Conservation (phyloP, 2,329 filamentous ascomycete genomes). For the Colletotrichum magnum region DNA sequence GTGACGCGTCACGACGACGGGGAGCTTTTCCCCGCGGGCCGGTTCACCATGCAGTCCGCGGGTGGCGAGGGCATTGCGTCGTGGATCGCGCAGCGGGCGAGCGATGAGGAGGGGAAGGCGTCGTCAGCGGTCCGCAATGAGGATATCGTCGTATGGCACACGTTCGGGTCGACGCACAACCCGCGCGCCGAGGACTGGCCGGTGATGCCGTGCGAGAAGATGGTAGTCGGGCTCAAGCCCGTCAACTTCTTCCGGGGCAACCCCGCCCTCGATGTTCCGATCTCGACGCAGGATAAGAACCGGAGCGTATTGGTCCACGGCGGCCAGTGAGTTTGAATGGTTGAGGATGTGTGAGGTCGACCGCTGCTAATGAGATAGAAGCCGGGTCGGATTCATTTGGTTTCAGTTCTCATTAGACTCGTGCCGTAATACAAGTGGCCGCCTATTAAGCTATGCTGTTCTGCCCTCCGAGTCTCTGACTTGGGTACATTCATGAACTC, state of each 20-base stretch:
- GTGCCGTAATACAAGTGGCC: too few relatives aligned
- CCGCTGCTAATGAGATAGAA: too few relatives aligned
- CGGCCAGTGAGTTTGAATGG: not conserved
- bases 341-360: not conserved
- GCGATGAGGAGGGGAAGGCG: constrained; percentile 53
- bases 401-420: too few relatives aligned
- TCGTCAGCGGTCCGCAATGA: constrained; percentile 59
- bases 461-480: too few relatives aligned
- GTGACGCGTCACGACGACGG: constrained; percentile 60
- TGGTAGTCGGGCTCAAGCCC: constrained; percentile 65
- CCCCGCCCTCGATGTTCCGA: constrained; percentile 64
- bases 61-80: constrained; percentile 56
- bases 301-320: constrained; percentile 48
- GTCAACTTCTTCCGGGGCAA: constrained; percentile 68
- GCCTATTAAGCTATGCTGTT: too few relatives aligned
- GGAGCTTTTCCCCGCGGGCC: constrained; percentile 59
- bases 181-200: constrained; percentile 77
- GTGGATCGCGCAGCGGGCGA: constrained; percentile 54
- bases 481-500: too few relatives aligned
- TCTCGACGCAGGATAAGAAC: constrained; percentile 53
- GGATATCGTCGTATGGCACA: constrained; percentile 71
- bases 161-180: constrained; percentile 74
- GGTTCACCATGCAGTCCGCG: constrained; percentile 63
- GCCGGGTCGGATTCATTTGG: not conserved
- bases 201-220: constrained; percentile 75